A percentile compares a stretch with the other conserved stretches of the same genome.
Evolutionary conservation across 1,284 basidiomycete genomes (phyloP).

Genomic region (Ustilago sp.): DNA sequence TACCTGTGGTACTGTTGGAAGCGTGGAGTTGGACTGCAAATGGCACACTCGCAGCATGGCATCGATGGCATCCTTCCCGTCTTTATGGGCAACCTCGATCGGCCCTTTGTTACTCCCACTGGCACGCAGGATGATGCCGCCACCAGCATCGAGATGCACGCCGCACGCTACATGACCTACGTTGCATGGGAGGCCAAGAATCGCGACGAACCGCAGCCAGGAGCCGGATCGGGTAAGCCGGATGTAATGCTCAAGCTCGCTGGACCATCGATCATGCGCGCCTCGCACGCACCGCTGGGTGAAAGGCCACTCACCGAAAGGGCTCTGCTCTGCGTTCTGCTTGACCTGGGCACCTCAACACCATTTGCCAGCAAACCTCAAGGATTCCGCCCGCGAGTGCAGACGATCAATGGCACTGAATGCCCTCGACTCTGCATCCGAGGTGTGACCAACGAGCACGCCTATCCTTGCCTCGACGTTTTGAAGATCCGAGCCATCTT

Average conservation of each 20-base stretch:
- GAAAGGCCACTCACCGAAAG: constrained; percentile 5
- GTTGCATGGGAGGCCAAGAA: constrained; percentile 29
- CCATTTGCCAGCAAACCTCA: background rate
- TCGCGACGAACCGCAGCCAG: background rate
- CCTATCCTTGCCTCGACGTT: constrained; percentile 16
- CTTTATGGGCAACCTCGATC: constrained; percentile 19
- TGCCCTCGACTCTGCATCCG: constrained; percentile 16
- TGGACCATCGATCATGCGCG: background rate
- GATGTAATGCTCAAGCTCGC: background rate
- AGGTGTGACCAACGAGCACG: background rate
- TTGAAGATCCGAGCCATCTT: background rate
- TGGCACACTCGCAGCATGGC: constrained; percentile 14
- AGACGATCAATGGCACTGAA: background rate
- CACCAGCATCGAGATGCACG: background rate
- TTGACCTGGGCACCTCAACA: constrained; percentile 13
- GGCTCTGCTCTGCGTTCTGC: constrained; percentile 11
- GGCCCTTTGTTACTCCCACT: background rate
- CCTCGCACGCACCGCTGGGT: background rate
- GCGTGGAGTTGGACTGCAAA: constrained; percentile 25
- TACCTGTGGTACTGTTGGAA: constrained; percentile 44
- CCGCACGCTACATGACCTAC: constrained; percentile 15
- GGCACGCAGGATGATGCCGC: background rate
- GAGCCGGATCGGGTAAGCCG: background rate
- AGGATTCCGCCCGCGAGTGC: background rate
- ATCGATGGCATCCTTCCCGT: constrained; percentile 31